Evolutionary conservation across 1,284 basidiomycete genomes (phyloP).

Genomic region (Amylostereum chailletii): DNA sequence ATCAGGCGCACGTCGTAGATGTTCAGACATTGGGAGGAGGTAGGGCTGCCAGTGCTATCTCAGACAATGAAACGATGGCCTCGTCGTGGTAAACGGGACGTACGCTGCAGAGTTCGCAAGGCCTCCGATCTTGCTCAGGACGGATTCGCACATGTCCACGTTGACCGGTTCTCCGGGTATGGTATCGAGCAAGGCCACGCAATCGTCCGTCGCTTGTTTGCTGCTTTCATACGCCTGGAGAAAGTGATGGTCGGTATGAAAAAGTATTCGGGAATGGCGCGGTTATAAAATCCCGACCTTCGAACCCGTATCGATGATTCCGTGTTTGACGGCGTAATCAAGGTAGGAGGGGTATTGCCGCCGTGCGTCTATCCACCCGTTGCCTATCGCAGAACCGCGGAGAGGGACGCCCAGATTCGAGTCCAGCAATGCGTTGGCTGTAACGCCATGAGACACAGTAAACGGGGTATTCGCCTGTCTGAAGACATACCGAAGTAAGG

Average conservation of each 20-base stretch:
- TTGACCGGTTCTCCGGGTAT: constrained; percentile 53
- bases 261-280: neutral
- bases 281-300: constrained; percentile 35
- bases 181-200: constrained; percentile 46
- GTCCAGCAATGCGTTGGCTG: constrained; percentile 75
- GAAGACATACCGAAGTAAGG: constrained; percentile 75
- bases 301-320: constrained; percentile 68
- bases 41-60: constrained; percentile 24
- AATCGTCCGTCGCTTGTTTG: constrained; percentile 57
- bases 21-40: constrained; percentile 78
- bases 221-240: constrained; percentile 53
- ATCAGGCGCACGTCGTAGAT: constrained; percentile 90
- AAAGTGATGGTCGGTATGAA: neutral
- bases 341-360: constrained; percentile 88
- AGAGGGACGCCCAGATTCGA: constrained; percentile 54
- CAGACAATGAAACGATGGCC: neutral
- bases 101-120: constrained; percentile 40
- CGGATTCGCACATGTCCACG: constrained; percentile 53
- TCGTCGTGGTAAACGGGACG: neutral
- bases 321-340: constrained; percentile 79
- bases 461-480: no score
- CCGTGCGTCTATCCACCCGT: constrained; percentile 93
- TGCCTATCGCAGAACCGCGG: constrained; percentile 86
- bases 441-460: no score
- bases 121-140: constrained; percentile 51